Percentiles rank a stretch among this genome's conserved stretches.
phyloP scores from a whole-genome alignment of 2,329 filamentous ascomycete genomes.

The Fusarium pseudograminearum region DNA sequence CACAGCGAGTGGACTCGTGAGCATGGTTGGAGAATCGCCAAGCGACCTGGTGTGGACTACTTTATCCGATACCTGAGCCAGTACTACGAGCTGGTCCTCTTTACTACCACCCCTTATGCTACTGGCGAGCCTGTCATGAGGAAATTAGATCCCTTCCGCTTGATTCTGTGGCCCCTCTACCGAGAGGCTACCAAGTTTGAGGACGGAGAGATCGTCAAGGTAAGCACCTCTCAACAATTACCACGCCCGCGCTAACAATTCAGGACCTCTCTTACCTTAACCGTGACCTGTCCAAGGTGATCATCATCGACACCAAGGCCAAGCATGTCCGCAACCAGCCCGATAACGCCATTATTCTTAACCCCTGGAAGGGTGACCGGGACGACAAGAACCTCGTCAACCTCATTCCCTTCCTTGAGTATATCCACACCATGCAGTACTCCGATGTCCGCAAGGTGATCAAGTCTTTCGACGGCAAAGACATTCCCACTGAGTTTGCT shows the following conservation, averaged over 20 bases:
- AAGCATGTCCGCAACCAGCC: slow-evolving; percentile 88
- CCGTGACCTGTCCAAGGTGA: slow-evolving; percentile 93
- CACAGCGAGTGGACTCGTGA: slow-evolving; percentile 96
- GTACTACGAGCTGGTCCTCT: slow-evolving; percentile 97
- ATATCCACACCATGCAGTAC: slow-evolving; percentile 93
- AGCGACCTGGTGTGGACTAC: slow-evolving; percentile 95
- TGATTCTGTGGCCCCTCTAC: slow-evolving; percentile 95
- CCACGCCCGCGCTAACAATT: slow-evolving; percentile 28
- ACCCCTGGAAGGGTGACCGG: slow-evolving; percentile 88
- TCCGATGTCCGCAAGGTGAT: slow-evolving; percentile 87
- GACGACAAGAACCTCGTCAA: slow-evolving; percentile 88
- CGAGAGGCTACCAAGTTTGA: slow-evolving; percentile 98
- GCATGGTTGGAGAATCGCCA: slow-evolving; percentile 94
- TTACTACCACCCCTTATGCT: slow-evolving; percentile 87
- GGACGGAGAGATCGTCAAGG: slow-evolving; percentile 96
- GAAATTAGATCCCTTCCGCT: slow-evolving; percentile 94
- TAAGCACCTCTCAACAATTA: slow-evolving; percentile 54
- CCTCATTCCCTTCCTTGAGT: slow-evolving; percentile 96
- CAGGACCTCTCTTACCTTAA: slow-evolving; percentile 98
- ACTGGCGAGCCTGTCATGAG: slow-evolving; percentile 89
- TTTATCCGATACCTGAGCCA: slow-evolving; percentile 96
- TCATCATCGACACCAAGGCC: slow-evolving; percentile 90
- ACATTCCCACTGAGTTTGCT: slow-evolving; percentile 92
- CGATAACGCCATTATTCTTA: slow-evolving; percentile 93
- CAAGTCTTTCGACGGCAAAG: slow-evolving; percentile 87